Conservation (phyloP, 164 flowering plant genomes). For the Platanus orientalis region DNA sequence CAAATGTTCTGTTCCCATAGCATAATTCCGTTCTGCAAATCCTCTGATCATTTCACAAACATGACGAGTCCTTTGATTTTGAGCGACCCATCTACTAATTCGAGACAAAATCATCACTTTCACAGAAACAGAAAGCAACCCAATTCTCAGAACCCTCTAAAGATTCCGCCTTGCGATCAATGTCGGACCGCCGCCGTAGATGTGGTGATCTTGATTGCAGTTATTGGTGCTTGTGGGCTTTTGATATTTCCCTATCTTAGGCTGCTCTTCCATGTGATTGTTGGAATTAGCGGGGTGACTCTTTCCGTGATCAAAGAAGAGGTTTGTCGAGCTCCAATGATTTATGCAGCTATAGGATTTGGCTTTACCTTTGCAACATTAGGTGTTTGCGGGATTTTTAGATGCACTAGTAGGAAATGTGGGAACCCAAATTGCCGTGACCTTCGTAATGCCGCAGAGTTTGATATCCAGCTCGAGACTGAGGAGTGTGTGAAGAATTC, state of each 20-base stretch:
- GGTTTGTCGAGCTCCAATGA: slow-evolving; percentile 44
- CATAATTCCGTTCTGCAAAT: slow-evolving; percentile 12
- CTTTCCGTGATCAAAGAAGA: slow-evolving; percentile 39
- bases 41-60: slow-evolving; percentile 3
- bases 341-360: slow-evolving; percentile 56
- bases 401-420: slow-evolving; percentile 43
- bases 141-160: slow-evolving; percentile 27
- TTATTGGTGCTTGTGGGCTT: slow-evolving; percentile 61
- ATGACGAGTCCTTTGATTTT: slow-evolving; percentile 21
- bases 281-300: slow-evolving; percentile 26
- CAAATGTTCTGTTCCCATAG: slow-evolving; percentile 23
- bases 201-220: slow-evolving; percentile 64
- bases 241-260: slow-evolving; percentile 57
- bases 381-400: slow-evolving; percentile 42
- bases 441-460: slow-evolving; percentile 71
- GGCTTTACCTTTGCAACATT: slow-evolving; percentile 40
- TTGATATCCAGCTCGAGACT: slow-evolving; percentile 84
- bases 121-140: slow-evolving; percentile 28
- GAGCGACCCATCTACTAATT: slow-evolving; percentile 10
- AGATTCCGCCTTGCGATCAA: slow-evolving; percentile 42
- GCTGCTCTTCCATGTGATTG: slow-evolving; percentile 18
- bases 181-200: slow-evolving; percentile 63
- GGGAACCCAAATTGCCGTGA: slow-evolving; percentile 72
- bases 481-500: slow-evolving; percentile 72
- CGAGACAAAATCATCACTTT: slow-evolving; percentile 16